Evolutionary conservation across 306 rosid species (phyloP).

Genomic region (Sphenostylis stenocarpa): DNA sequence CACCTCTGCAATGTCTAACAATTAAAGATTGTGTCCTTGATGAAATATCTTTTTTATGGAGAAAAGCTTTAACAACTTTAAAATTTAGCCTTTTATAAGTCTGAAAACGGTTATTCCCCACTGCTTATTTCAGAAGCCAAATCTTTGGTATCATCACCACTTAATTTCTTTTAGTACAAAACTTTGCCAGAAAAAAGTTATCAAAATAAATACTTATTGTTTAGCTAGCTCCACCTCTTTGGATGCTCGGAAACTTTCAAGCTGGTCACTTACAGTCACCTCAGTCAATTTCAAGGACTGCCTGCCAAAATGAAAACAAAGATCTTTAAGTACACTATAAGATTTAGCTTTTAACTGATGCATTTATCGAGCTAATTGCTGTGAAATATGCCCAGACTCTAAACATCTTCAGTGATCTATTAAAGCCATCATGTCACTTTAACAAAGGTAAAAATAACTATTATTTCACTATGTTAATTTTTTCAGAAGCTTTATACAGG

Average conservation of each 20-base stretch:
- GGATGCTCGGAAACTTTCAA: conserved; percentile 90
- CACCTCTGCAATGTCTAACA: not conserved
- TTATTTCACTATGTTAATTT: conserved; percentile 8
- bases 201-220: conserved; percentile 14
- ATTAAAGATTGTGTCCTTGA: not conserved
- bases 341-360: conserved; percentile 5
- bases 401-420: conserved; percentile 8
- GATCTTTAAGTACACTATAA: conserved; percentile 1
- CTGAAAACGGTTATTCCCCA: not conserved
- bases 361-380: not conserved
- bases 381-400: not conserved
- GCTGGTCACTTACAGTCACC: conserved; percentile 89
- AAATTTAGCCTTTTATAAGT: not conserved
- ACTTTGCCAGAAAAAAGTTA: not conserved
- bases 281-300: conserved; percentile 72
- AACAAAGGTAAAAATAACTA: not conserved
- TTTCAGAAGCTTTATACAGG: not conserved
- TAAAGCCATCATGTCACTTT: not conserved
- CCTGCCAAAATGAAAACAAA: conserved; percentile 50
- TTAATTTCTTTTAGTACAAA: not conserved
- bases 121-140: conserved; percentile 3
- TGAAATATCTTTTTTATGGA: not conserved
- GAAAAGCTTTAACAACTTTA: not conserved
- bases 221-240: conserved; percentile 69
- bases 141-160: not conserved